phyloP scores from a whole-genome alignment of 2,329 filamentous ascomycete species.

The Trichoderma asperellum region DNA sequence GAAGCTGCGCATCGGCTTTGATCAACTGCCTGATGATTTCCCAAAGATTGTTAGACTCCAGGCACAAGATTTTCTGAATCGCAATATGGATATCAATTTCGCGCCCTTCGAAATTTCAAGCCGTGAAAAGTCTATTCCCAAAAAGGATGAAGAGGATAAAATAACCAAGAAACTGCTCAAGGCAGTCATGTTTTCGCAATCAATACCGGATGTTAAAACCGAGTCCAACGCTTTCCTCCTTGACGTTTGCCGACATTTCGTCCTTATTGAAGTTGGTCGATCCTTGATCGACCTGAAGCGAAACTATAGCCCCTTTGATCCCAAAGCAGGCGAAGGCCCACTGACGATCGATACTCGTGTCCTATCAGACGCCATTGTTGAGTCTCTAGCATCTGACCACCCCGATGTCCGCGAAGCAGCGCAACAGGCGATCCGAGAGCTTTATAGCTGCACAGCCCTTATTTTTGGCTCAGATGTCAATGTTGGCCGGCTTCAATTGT shows the following conservation, averaged over 20 bases:
- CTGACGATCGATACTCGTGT: constrained; percentile 85
- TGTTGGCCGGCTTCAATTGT: constrained; percentile 79
- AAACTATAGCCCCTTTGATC: constrained; percentile 77
- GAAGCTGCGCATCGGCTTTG: constrained; percentile 86
- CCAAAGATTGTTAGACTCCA: constrained; percentile 83
- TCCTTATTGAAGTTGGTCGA: constrained; percentile 84
- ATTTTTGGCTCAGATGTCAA: constrained; percentile 78
- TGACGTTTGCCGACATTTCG: constrained; percentile 86
- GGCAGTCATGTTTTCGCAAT: constrained; percentile 82
- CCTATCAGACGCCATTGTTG: constrained; percentile 85
- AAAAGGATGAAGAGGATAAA: constrained; percentile 82
- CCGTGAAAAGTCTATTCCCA: constrained; percentile 78
- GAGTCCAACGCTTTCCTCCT: constrained; percentile 76
- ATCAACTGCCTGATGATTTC: constrained; percentile 87
- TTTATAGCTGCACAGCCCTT: constrained; percentile 74
- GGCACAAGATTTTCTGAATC: constrained; percentile 78
- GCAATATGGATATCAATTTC: constrained; percentile 72
- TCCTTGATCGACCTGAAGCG: constrained; percentile 83
- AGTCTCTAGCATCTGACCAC: constrained; percentile 86
- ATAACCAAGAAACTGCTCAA: constrained; percentile 86
- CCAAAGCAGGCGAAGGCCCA: constrained; percentile 82
- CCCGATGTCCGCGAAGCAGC: constrained; percentile 80
- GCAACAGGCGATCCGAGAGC: constrained; percentile 74
- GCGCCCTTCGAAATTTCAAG: constrained; percentile 76
- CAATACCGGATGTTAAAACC: constrained; percentile 76